phyloP scores from a whole-genome alignment of 2,329 filamentous ascomycete genomes.

The Coleophoma crateriformis region DNA sequence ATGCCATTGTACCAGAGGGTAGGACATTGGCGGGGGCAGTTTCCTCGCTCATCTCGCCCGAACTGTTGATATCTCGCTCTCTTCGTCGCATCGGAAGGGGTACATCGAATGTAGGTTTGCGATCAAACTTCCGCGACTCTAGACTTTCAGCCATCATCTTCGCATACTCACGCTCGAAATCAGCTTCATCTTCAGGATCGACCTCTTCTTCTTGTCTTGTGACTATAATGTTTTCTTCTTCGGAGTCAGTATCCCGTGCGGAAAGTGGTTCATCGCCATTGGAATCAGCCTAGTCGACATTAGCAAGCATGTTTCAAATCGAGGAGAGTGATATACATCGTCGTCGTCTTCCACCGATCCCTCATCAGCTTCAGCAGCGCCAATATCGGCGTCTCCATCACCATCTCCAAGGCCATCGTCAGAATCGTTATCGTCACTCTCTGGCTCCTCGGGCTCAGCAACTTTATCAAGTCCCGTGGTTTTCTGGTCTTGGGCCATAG shows the following conservation, averaged over 20 bases:
- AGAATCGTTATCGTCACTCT: constrained; percentile 59
- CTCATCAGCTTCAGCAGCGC: constrained; percentile 41
- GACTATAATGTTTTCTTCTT: constrained; percentile 86
- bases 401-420: constrained; percentile 70
- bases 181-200: constrained; percentile 90
- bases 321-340: constrained; percentile 9
- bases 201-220: constrained; percentile 84
- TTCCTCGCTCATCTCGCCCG: constrained; percentile 32
- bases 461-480: constrained; percentile 64
- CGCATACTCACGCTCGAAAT: constrained; percentile 95
- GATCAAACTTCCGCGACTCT: constrained; percentile 92
- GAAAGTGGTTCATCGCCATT: constrained; percentile 46
- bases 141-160: constrained; percentile 98
- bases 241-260: constrained; percentile 55
- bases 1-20: constrained; percentile 73
- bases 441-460: constrained; percentile 66
- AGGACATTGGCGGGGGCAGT: constrained; percentile 26
- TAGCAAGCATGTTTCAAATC: constrained; percentile 11
- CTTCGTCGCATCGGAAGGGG: constrained; percentile 82
- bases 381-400: constrained; percentile 55
- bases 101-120: constrained; percentile 93
- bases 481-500: constrained; percentile 88
- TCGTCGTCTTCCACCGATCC: constrained; percentile 29
- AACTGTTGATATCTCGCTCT: constrained; percentile 50
- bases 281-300: constrained; percentile 25